Percentiles rank a stretch among this genome's conserved stretches.
Conservation (phyloP, 768 basidiomycete genomes). For the Mrakia blollopis region DNA sequence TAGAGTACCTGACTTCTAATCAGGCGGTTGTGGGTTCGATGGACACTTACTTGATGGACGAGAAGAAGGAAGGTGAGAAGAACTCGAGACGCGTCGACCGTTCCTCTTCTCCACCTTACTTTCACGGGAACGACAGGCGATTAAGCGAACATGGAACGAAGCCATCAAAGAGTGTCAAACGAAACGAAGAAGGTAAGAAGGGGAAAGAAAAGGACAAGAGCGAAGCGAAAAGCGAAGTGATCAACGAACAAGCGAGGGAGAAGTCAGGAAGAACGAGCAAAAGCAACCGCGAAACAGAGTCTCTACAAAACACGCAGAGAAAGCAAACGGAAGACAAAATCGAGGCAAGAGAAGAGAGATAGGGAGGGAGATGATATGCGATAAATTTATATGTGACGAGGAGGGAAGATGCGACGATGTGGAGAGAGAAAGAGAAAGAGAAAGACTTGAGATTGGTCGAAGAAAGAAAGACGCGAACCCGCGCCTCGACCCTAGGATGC, state of each 20-base stretch:
- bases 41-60: no score
- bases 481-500: conserved; percentile 2
- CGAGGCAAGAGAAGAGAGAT: no score
- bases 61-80: no score
- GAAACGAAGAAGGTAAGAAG: not conserved
- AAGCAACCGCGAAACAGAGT: not conserved
- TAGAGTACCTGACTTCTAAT: conserved; percentile 8
- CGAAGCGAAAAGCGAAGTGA: no score
- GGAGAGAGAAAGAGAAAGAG: not conserved
- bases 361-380: no score
- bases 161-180: not conserved
- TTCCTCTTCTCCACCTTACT: not conserved
- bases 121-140: not conserved
- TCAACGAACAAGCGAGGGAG: not conserved
- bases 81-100: no score
- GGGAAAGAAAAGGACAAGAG: not conserved
- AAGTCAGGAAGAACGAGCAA: no score
- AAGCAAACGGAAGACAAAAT: not conserved
- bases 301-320: conserved; percentile 6
- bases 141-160: not conserved
- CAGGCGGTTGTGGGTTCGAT: conserved; percentile 8
- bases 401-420: not conserved
- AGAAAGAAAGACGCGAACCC: not conserved
- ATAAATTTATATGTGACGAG: no score
- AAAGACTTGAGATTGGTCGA: not conserved